Evolutionary conservation across 208 protist genomes (phyloP).

Genomic region (Trypanosoma theileri): DNA sequence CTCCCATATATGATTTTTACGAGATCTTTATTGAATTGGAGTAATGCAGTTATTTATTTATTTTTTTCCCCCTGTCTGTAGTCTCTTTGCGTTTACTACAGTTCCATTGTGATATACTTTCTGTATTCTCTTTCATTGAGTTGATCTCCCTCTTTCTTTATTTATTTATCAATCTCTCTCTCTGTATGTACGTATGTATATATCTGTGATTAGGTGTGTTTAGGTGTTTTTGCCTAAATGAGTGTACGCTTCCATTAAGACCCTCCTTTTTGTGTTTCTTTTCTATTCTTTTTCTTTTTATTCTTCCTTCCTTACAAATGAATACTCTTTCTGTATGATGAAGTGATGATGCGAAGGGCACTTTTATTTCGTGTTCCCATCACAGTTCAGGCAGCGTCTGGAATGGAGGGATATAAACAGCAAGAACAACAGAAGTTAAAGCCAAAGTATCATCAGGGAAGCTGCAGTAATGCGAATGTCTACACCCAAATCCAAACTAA

Average conservation of each 20-base stretch:
- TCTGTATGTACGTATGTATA: constrained; percentile 10
- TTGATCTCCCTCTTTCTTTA: background rate
- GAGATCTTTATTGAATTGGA: no score
- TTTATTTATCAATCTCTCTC: background rate
- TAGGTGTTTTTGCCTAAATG: background rate
- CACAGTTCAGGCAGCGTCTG: constrained; percentile 11
- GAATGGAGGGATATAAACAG: constrained; percentile 1
- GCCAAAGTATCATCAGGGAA: background rate
- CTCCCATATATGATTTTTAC: no score
- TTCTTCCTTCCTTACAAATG: constrained; percentile 1
- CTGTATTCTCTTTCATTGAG: background rate
- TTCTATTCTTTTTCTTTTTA: background rate
- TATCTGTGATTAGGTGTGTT: constrained; percentile 14
- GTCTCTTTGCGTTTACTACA: no score
- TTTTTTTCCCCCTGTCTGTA: no score
- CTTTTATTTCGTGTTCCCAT: constrained; percentile 6
- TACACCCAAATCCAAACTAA: background rate
- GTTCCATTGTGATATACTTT: no score
- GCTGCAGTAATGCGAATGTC: background rate
- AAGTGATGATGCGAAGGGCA: background rate
- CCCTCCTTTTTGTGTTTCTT: constrained; percentile 8
- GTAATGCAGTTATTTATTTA: no score
- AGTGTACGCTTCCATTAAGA: background rate
- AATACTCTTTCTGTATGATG: background rate
- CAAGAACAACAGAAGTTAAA: background rate